Evolutionary conservation across 1,139 yeast species (phyloP), one percentile per base, ranked within the genome.

Genomic region (Suhomyces panamericanus): DNA sequence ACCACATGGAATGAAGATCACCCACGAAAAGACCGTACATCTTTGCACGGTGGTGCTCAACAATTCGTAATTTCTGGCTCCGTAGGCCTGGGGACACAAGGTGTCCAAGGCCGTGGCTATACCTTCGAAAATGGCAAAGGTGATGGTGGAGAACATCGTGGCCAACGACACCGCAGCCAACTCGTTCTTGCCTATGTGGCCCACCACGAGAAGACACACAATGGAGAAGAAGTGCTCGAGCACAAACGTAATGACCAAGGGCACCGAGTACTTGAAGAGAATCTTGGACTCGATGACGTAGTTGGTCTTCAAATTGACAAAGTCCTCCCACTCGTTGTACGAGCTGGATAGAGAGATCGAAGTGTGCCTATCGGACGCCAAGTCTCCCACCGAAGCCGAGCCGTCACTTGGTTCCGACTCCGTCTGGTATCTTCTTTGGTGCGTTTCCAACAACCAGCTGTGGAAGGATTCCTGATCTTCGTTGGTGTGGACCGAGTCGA

Each of bases 81-180:
- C 93, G 58, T 81, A 85, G 0, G 90, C 89, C 58, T 84, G 90
- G 0, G 96, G 91, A 52, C 82, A 70, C 39, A 79, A 68, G 0
- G 84, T 79, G 52, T 80, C 85, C 44, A 80, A 65, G 0, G 82
- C 77, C 1, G 84, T 78, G 1, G 84, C 85, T 42, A 88, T 80
- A 16, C 96, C 97, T 65, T 87, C 96, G 61, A 88, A 86, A 2
- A 89, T 69, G 1, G 96, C 95, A 55, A 87, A 78, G 0, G 93
- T 82, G 42, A 90, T 87, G 32, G 93, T 87, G 1, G 93, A 82
- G 1, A 95, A 84, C 96, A 90, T 89, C 3, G 91, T 80, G 0
- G 91, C 96, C 51, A 90, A 70, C 0, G 96, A 87, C 2, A 88
- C 96, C 0, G 91, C 90, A 0, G 90, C 90, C 46, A 85, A 66